Conservation (phyloP, 108 stramenopile species). For the Pelagomonas calceolata region DNA sequence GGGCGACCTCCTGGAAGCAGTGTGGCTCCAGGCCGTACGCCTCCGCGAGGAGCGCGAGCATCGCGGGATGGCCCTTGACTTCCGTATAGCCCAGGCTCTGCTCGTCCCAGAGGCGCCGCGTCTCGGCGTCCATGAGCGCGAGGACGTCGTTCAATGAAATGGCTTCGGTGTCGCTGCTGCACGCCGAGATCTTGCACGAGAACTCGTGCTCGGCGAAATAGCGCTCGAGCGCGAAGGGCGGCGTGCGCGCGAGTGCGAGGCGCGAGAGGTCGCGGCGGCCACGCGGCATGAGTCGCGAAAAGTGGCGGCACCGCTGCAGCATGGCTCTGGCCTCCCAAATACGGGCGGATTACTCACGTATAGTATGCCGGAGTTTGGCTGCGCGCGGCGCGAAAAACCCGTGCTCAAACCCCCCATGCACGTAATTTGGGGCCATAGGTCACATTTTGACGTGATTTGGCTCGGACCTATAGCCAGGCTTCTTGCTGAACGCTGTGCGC, state of each 20-base stretch:
- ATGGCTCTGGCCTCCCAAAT: too few species aligned
- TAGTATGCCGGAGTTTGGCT: too few species aligned
- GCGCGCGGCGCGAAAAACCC: too few species aligned
- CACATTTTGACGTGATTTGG: too few species aligned
- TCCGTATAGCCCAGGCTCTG: slow-evolving; percentile 3
- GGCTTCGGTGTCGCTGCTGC: slow-evolving; percentile 7
- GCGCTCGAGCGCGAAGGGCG: slow-evolving; percentile 10
- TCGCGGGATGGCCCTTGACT: neutral
- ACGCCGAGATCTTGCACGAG: slow-evolving; percentile 3
- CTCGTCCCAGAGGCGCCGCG: neutral
- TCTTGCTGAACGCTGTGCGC: too few species aligned
- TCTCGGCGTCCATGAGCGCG: neutral
- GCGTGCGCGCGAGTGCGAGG: neutral
- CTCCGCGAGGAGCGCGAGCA: neutral
- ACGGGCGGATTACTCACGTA: too few species aligned
- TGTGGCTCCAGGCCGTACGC: neutral
- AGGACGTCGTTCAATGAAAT: neutral
- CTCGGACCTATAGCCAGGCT: too few species aligned
- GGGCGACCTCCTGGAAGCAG: slow-evolving; percentile 3
- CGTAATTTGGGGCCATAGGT: too few species aligned
- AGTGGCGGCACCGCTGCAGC: too few species aligned
- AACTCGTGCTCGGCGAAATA: slow-evolving; percentile 18
- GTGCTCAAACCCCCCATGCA: too few species aligned
- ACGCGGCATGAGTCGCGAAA: too few species aligned
- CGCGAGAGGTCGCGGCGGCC: too few species aligned